Base-by-base conservation (phyloP, 164 flowering plant genomes). In the Euptelea pleiosperma region DNA sequence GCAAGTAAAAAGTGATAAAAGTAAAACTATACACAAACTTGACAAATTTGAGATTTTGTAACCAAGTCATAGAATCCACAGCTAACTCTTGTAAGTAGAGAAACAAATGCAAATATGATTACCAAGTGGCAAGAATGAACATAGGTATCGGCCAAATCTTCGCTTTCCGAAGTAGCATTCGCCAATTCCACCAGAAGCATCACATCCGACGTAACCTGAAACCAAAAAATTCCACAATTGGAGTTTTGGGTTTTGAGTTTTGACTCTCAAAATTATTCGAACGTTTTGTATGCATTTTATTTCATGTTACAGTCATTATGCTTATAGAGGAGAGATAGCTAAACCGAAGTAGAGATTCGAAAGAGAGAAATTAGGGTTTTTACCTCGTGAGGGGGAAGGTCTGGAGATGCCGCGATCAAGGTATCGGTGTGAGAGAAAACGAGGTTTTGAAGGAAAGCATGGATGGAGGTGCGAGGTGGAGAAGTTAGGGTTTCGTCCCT, bases 311-410 rank as follows among this genome's bases (percentile, higher is more conserved):
- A n/a, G n/a, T n/a, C n/a, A n/a, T n/a, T n/a, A n/a, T n/a, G n/a
- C n/a, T n/a, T n/a, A n/a, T n/a, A n/a, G n/a, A n/a, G n/a, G n/a
- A n/a, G n/a, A n/a, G n/a, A n/a, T n/a, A n/a, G n/a, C n/a, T n/a
- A n/a, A n/a, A n/a, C n/a, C n/a, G n/a, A n/a, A n/a, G n/a, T 28
- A 8, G 53, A 45, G 10, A 8, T 4, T 7, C 8, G 25, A 24
- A 33, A 30, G 16, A n/a, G 8, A 22, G 45, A 7, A 8, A 36
- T 1, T 21, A n/a, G 8, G 12, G 4, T 21, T 18, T 16, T 28
- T 54, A 87, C 97, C 82, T 92, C 98, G 64, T 73, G 86, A 41
- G 85, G 71, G 11, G 96, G 83, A 14, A 92, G 84, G 34, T 67
- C 41, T 26, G 77, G 60, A 4, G 82, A 78, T 4, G 91, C 95